Conservation (phyloP, 1,284 basidiomycete species). For the Ustilago xerochloae region DNA sequence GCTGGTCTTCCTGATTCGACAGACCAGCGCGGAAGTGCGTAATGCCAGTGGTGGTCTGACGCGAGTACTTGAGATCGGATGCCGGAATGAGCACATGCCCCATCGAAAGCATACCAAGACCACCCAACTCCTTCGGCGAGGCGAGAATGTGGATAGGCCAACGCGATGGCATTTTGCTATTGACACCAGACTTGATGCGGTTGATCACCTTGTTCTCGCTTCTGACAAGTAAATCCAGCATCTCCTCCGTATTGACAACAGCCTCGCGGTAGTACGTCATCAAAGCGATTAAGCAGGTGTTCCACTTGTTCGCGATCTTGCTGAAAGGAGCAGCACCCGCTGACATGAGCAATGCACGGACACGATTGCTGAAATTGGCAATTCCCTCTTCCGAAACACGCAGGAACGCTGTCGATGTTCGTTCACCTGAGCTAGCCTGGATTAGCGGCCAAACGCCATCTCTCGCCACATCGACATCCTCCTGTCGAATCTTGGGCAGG, state of each 20-base stretch:
- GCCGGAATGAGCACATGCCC: conserved; percentile 98
- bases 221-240: conserved; percentile 70
- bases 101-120: conserved; percentile 99
- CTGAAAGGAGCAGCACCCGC: conserved; percentile 98
- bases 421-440: conserved; percentile 91
- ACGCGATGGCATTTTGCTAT: conserved; percentile 99
- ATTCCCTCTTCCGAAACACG: conserved; percentile 96
- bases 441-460: conserved; percentile 98
- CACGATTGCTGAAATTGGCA: conserved; percentile 70
- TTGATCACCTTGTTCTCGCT: conserved; percentile 76
- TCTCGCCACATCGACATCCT: conserved; percentile 95
- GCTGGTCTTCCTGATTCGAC: conserved; percentile 75
- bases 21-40: conserved; percentile 98
- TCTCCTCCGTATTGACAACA: conserved; percentile 96
- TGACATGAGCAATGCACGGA: conserved; percentile 97
- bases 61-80: conserved; percentile 95
- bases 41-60: conserved; percentile 89
- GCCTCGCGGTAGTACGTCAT: conserved; percentile 99
- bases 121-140: conserved; percentile 73
- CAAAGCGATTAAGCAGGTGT: conserved; percentile 77
- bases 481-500: conserved; percentile 91
- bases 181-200: conserved; percentile 97
- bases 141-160: conserved; percentile 81
- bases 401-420: conserved; percentile 96
- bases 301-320: conserved; percentile 99